Evolutionary conservation across 306 rosid genomes (phyloP), one percentile per base, ranked within the genome.

Genomic region (Dryas drummondii): DNA sequence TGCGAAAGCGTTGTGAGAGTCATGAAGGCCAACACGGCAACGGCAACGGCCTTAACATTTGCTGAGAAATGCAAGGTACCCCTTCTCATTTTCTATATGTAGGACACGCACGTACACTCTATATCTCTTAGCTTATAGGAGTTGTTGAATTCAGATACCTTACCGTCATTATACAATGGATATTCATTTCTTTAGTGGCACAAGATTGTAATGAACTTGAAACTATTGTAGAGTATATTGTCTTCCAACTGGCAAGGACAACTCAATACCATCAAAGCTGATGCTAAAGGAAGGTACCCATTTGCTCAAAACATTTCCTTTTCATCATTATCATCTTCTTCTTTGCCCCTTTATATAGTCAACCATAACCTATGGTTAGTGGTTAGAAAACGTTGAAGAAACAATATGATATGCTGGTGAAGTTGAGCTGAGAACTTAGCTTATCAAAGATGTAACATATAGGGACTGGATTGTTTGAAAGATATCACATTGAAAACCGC

Each of bases 201-300:
- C 9, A 45, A 66, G 69, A 50, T 3, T 58, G 7, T 48, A 55
- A n/a, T 16, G 16, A 4, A 14, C 22, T 56, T 16, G 14, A 41
- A 64, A 6, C 48, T 45, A 3, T 57, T 86, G 84, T 85, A 92
- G 99, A 85, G 79, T 67, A 87, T 94, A 66, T 81, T 90, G 82
- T 89, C 93, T 66, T 85, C 99, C 42, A 94, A 89, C 46, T 94
- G 99, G 97, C 90, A 84, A 75, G 96, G 94, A 47, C 85, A 81
- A 44, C 94, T 91, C 69, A 91, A 88, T 66, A 91, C 98, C 56
- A 77, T 94, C 77, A 94, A 87, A 83, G 96, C 88, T 40, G 97
- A 92, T 73, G 90, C 87, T 50, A 89, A 90, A 84, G 99, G 97
- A 86, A 88, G 99, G 99, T 94, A 79, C 57, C 71, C 67, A 51